A percentile compares a stretch with the other conserved stretches of the same genome.
Evolutionary conservation across 768 basidiomycete species (phyloP).

Genomic region (Cystobasidium tubakii): DNA sequence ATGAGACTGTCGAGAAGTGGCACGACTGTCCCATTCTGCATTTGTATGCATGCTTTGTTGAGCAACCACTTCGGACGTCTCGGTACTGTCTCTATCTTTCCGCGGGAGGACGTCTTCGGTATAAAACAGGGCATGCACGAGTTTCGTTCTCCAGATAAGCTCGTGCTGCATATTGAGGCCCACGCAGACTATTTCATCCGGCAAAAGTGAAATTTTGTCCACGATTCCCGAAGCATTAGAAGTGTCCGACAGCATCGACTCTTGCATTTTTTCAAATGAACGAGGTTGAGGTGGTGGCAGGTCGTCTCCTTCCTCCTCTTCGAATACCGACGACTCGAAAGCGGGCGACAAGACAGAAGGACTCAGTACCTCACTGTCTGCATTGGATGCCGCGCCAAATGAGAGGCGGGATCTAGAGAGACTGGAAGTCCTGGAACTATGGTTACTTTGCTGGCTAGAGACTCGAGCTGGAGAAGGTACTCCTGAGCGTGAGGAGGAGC

Average conservation of each 20-base stretch:
- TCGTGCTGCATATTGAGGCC: slow-evolving; percentile 65
- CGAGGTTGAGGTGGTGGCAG: background rate
- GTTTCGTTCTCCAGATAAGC: slow-evolving; percentile 69
- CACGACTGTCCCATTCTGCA: background rate
- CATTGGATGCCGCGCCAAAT: background rate
- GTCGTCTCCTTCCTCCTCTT: background rate
- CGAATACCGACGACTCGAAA: background rate
- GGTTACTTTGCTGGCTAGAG: background rate
- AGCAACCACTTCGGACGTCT: background rate
- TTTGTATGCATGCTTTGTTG: background rate
- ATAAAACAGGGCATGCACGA: slow-evolving; percentile 69
- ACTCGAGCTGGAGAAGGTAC: background rate
- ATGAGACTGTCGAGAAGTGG: background rate
- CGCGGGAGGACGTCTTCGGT: slow-evolving; percentile 56
- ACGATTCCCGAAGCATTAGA: slow-evolving; percentile 17
- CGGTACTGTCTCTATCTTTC: background rate
- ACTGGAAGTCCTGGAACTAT: background rate
- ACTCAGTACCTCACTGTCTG: background rate
- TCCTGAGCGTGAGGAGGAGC: background rate
- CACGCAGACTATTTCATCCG: slow-evolving; percentile 69
- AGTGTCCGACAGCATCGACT: slow-evolving; percentile 17
- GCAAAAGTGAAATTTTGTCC: slow-evolving; percentile 58
- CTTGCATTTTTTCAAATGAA: slow-evolving; percentile 36
- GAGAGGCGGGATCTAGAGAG: background rate
- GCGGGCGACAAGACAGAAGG: background rate